These are phyloP conservation scores for Oenanthe sinensis DNA, from an alignment of 129 eudicot species.

Conservation along the genomic window DNA sequence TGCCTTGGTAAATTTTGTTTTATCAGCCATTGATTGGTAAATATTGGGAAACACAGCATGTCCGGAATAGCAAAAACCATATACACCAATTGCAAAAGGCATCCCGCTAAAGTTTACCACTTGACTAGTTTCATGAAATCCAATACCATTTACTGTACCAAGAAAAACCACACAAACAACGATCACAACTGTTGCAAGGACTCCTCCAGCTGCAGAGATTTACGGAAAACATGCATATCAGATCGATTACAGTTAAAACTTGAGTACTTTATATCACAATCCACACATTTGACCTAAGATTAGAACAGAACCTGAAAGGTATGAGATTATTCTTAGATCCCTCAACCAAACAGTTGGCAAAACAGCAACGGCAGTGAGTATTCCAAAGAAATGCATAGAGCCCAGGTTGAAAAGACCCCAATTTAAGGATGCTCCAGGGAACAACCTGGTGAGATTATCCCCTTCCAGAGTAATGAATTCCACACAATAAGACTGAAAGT, in stretches of 20 bases:
- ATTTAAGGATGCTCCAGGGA: constrained; percentile 60
- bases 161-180: constrained; percentile 49
- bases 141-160: constrained; percentile 54
- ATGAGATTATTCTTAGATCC: constrained; percentile 64
- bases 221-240: not conserved
- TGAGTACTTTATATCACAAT: not conserved
- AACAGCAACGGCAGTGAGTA: constrained; percentile 50
- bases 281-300: not conserved
- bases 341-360: constrained; percentile 73
- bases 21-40: constrained; percentile 94
- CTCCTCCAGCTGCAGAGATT: constrained; percentile 75
- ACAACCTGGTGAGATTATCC: constrained; percentile 66
- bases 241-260: not conserved
- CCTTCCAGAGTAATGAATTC: constrained; percentile 90
- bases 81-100: constrained; percentile 83
- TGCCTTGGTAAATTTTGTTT: constrained; percentile 60
- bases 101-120: constrained; percentile 61
- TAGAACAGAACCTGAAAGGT: constrained; percentile 58
- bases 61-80: constrained; percentile 82
- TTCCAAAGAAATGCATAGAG: constrained; percentile 61
- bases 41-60: constrained; percentile 92
- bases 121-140: constrained; percentile 53
- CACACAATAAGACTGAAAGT: constrained; percentile 76
- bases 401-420: constrained; percentile 45
- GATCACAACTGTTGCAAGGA: constrained; percentile 52